phyloP scores from a whole-genome alignment of 805 yeast genomes.

The Candida boidinii region DNA sequence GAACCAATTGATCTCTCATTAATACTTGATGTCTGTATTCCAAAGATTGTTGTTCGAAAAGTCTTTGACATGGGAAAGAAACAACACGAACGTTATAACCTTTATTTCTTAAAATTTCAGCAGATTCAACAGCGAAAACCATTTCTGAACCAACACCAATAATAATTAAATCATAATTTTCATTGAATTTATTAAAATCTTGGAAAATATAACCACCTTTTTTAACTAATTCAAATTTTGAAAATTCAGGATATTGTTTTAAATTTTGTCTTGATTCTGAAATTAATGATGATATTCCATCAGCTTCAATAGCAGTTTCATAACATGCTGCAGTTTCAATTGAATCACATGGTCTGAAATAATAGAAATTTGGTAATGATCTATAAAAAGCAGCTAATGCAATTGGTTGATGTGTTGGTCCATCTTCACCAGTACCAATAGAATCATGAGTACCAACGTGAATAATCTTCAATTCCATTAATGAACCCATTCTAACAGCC shows the following conservation, averaged over 20 bases:
- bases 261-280: conserved; percentile 81
- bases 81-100: conserved; percentile 79
- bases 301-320: conserved; percentile 52
- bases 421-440: conserved; percentile 87
- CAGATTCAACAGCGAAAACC: conserved; percentile 69
- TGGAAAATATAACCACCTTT: conserved; percentile 88
- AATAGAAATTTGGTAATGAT: conserved; percentile 74
- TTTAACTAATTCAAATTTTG: conserved; percentile 80
- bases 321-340: conserved; percentile 82
- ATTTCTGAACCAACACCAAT: conserved; percentile 97
- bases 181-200: conserved; percentile 35
- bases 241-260: conserved; percentile 85
- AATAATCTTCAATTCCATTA: conserved; percentile 73
- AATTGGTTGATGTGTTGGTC: conserved; percentile 91
- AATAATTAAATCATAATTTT: conserved; percentile 56
- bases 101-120: conserved; percentile 55
- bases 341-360: conserved; percentile 93
- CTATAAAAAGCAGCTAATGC: conserved; percentile 82
- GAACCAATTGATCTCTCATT: conserved; percentile 75
- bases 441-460: conserved; percentile 91
- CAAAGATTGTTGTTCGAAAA: conserved; percentile 76
- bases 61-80: conserved; percentile 85
- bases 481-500: conserved; percentile 78
- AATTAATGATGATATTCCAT: conserved; percentile 59
- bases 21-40: conserved; percentile 80